These are phyloP conservation scores for Sporodiniella umbellata DNA, from an alignment of 371 early-diverging fungal genomes.

Conservation along the genomic window DNA sequence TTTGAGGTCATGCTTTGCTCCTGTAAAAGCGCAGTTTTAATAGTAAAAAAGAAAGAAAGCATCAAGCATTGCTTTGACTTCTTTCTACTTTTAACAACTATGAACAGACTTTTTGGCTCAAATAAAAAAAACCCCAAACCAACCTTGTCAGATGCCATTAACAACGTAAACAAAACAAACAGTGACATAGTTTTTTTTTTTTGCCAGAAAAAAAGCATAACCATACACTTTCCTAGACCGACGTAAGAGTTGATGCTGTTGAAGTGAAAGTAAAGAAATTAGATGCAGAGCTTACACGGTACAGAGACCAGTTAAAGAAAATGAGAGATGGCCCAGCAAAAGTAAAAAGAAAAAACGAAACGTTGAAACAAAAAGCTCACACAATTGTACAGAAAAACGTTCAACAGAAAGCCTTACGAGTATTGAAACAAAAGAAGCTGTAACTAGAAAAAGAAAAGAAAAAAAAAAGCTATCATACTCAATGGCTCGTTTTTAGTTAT, in stretches of 20 bases:
- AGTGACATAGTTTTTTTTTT: constrained; percentile 45
- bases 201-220: constrained; percentile 27
- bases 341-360: constrained; percentile 37
- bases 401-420: constrained; percentile 86
- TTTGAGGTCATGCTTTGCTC: too few relatives aligned
- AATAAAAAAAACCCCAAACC: too few relatives aligned
- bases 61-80: too few relatives aligned
- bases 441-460: constrained; percentile 25
- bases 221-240: constrained; percentile 58
- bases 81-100: too few relatives aligned
- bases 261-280: constrained; percentile 91
- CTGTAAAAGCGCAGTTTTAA: too few relatives aligned
- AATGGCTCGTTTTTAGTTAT: constrained; percentile 48
- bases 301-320: constrained; percentile 89
- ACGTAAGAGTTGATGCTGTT: constrained; percentile 78
- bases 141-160: too few relatives aligned
- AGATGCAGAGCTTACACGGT: constrained; percentile 88
- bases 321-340: constrained; percentile 93
- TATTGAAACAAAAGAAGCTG: constrained; percentile 91
- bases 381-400: constrained; percentile 69
- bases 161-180: too few relatives aligned
- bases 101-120: too few relatives aligned
- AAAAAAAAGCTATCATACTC: neutral
- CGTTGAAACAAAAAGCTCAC: neutral
- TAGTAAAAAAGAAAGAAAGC: too few relatives aligned